These are phyloP conservation scores for Mollisiaceae sp. DNA, from an alignment of 2,329 filamentous ascomycete species.

Conservation along the genomic window DNA sequence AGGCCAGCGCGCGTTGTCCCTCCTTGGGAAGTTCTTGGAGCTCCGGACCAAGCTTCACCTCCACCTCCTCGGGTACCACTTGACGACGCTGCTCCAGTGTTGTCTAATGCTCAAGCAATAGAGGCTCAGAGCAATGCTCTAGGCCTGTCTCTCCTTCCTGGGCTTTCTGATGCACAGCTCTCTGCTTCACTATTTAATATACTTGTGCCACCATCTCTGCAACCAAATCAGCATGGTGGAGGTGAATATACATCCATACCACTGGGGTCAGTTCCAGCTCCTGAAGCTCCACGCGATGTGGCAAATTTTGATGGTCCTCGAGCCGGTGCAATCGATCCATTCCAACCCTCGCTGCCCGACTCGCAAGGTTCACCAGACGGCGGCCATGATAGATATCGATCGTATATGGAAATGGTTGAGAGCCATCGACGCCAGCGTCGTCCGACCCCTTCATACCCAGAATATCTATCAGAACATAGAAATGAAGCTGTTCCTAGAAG, in stretches of 20 bases:
- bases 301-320: too few relatives aligned
- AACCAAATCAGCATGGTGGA: too few relatives aligned
- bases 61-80: conserved; percentile 1
- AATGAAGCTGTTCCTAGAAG: background rate
- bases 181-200: too few relatives aligned
- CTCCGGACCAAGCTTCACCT: background rate
- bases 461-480: background rate
- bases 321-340: too few relatives aligned
- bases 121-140: too few relatives aligned
- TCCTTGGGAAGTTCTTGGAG: background rate
- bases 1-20: background rate
- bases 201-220: too few relatives aligned
- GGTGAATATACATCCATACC: too few relatives aligned
- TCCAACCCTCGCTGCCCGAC: background rate
- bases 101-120: too few relatives aligned
- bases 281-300: too few relatives aligned
- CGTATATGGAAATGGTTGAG: background rate
- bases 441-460: background rate
- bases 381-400: background rate
- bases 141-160: too few relatives aligned
- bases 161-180: too few relatives aligned
- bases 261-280: too few relatives aligned
- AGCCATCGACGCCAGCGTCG: background rate
- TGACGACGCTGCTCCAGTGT: background rate
- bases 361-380: background rate